Evolutionary conservation across 2,329 filamentous ascomycete species (phyloP), one percentile per base, ranked within the genome.

Genomic region (Aspergillus sojae): DNA sequence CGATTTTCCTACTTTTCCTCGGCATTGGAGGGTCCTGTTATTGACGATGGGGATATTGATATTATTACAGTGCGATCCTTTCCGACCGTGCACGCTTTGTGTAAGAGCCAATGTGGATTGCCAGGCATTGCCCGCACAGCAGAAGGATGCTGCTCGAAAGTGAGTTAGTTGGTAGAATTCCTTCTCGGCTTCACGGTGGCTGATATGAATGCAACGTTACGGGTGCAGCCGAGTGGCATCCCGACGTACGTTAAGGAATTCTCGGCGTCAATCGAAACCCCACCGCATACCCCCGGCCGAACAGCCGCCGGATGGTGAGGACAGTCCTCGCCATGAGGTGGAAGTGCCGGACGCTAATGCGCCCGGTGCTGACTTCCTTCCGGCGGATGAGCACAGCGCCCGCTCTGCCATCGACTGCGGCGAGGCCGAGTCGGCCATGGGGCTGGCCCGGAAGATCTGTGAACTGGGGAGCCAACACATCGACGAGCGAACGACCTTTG

Each of bases 381-480:
- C 54, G 52, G 21, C 36, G 43, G 59, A 60, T n/a, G n/a, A 28
- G 26, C 43, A 39, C 30, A 52, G n/a, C 19, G n/a, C 58, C 16
- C 54, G 28, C 10, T 45, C 65, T 9, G 46, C 66, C 19, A 39
- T 68, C n/a, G 65, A 69, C 34, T 74, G 67, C 10, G 68, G 68
- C 7, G 74, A 77, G 64, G 71, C 72, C 4, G 73, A 78, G 41
- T 79, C 76, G 7, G 75, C 76, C 0, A 71, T 78, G 65, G 74
- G 73, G 10, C 76, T 78, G 41, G 72, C 76, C 16, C 72, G 70
- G 26, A 75, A 72, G 56, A 74, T 77, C 1, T 75, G 69, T 53
- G 69, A 69, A 57, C 66, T 75, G 21, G 68, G 69, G 11, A 70
- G 70, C 16, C 72, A 72, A 10, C 67, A 65, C 28, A 68, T 72